Base-by-base conservation (phyloP, 1,139 yeast species). In the Protomyces inundatus region DNA sequence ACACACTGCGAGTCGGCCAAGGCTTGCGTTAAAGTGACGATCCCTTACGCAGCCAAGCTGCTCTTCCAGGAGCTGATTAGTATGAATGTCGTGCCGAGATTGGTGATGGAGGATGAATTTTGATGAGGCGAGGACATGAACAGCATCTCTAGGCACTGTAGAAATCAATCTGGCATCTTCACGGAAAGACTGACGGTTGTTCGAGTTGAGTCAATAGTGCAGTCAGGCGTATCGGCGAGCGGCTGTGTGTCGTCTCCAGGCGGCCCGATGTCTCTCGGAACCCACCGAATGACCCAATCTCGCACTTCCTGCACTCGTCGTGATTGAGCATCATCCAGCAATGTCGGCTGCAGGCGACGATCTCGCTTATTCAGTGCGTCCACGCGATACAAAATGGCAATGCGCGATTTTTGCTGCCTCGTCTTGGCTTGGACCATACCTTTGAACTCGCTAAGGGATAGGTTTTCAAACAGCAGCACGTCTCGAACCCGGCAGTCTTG, bases 51-150 rank as follows among this genome's bases (percentile, higher is more conserved):
- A 33, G 98, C 98, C 57, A 93, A 93, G 76, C 80, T 93, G 71
- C 79, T 93, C 69, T 93, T 93, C 88, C 98, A 93, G 77, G 98
- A 93, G 75, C 82, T 93, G 71, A 81, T 93, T 73, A 88, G 97
- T 32, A 93, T 93, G 98, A 93, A 93, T 76, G 93, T 93, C 74
- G 98, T 98, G 1, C 98, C 98, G 67, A 82, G 98, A 72, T 80
- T 95, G 75, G 87, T 86, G 75, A 78, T 93, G 69, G 95, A 91
- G 45, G 97, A 91, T 75, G 95, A 55, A 42, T 42, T 42, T 42
- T 42, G 39, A 23, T 23, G 23, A 23, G 23, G 23, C 23, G 23
- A 23, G 1, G 23, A 88, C 9, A 36, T 36, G 12, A 36, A 36
- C 3, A 7, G 12, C 12, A 42, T 23, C 4, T 42, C 16, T 10